phyloP scores from a whole-genome alignment of 768 basidiomycete genomes.

The Xerocomus spinulosus region DNA sequence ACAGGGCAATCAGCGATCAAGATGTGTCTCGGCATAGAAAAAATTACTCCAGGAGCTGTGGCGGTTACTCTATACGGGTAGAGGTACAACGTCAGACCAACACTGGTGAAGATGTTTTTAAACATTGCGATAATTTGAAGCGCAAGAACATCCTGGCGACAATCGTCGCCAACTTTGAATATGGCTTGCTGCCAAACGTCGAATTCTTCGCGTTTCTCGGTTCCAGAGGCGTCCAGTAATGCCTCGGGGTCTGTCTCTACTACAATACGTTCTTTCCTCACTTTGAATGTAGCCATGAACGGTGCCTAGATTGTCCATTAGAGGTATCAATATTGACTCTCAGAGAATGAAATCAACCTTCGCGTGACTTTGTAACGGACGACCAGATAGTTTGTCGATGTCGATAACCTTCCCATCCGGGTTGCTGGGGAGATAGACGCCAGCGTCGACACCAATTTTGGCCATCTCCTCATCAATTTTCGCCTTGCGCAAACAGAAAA shows the following conservation, averaged over 20 bases:
- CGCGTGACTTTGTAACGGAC: conserved; percentile 95
- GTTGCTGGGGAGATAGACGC: conserved; percentile 96
- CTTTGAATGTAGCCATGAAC: conserved; percentile 99
- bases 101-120: conserved; percentile 90
- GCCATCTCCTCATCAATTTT: conserved; percentile 99
- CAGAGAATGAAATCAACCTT: conserved; percentile 52
- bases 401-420: conserved; percentile 97
- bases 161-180: conserved; percentile 99
- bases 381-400: conserved; percentile 92
- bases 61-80: conserved; percentile 97
- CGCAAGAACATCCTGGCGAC: conserved; percentile 96
- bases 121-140: conserved; percentile 99
- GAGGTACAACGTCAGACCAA: conserved; percentile 87
- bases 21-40: not conserved
- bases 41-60: conserved; percentile 87
- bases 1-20: not conserved
- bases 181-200: conserved; percentile 98
- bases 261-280: conserved; percentile 75
- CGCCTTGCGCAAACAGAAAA: conserved; percentile 47
- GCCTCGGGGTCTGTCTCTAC: conserved; percentile 70
- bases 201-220: conserved; percentile 58
- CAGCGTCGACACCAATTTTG: conserved; percentile 87
- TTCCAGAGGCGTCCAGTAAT: conserved; percentile 57
- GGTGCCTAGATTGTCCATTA: conserved; percentile 66
- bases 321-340: not conserved